Evolutionary conservation across 306 rosid genomes (phyloP).

Genomic region (Quillaja saponaria): DNA sequence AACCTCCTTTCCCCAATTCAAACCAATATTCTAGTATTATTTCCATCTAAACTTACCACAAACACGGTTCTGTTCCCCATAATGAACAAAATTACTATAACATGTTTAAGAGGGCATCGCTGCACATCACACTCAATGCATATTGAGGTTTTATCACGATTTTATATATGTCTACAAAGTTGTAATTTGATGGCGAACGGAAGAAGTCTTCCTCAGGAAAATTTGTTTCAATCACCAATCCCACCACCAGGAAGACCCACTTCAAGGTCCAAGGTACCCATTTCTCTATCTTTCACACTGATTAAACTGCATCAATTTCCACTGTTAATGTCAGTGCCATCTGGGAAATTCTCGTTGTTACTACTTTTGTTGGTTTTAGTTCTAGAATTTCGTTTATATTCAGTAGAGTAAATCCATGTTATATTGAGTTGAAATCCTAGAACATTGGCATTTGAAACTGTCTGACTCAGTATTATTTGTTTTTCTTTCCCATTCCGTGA

Average conservation of each 20-base stretch:
- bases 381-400: not conserved
- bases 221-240: conserved; percentile 74
- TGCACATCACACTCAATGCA: conserved; percentile 42
- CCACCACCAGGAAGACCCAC: conserved; percentile 69
- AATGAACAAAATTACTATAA: too few species aligned
- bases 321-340: not conserved
- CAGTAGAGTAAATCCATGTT: not conserved
- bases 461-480: not conserved
- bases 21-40: too few species aligned
- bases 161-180: conserved; percentile 68
- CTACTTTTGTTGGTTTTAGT: not conserved
- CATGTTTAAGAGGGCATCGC: too few species aligned
- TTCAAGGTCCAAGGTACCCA: conserved; percentile 86
- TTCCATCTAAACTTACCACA: too few species aligned
- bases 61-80: too few species aligned
- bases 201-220: conserved; percentile 71
- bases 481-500: not conserved
- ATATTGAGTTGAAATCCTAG: not conserved
- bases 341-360: not conserved
- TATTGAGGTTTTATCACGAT: conserved; percentile 65
- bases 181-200: conserved; percentile 70
- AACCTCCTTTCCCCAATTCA: too few species aligned
- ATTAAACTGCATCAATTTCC: not conserved
- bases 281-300: not conserved
- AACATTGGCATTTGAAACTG: not conserved